Evolutionary conservation across 2,329 filamentous ascomycete genomes (phyloP), one percentile per base, ranked within the genome.

Genomic region (Pseudocercospora crystallina): DNA sequence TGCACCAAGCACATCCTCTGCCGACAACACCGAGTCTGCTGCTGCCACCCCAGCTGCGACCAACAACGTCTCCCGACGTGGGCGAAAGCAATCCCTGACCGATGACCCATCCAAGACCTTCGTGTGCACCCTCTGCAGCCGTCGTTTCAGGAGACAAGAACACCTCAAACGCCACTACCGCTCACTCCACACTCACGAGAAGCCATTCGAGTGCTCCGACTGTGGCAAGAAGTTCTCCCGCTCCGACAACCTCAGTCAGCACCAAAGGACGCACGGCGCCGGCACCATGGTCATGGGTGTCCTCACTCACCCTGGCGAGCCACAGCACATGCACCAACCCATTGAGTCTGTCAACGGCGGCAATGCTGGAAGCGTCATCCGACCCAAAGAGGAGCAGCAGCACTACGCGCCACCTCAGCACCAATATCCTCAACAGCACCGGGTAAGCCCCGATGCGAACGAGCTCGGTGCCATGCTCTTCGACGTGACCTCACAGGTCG

Each of bases 211-310:
- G 76, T 99, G 94, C 80, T 83, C 85, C 60, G 92, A 99, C 76
- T 99, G 94, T 67, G 92, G 94, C 64, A 99, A 99, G 86, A 96
- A 95, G 79, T 99, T 97, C 77, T 97, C 92, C 14, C 87, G 94
- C 65, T 95, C 89, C 63, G 94, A 99, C 76, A 99, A 99, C 78
- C 82, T 99, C 12, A 89, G 90, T 17, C 94, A 99, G 75, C 94
- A 99, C 70, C 86, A 94, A 58, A 85, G 94, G 57, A 99, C 94
- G 4, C 94, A 99, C 67, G 90, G 90, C 49, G 87, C 85, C 52
- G 90, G 90, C 56, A 89, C 90, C 54, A 88, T 96, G 60, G 85
- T 95, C 65, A 92, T 97, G 86, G 89, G 89, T 65, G 81, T 96
- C 43, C 79, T 95, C 43, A 53, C 65, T 30, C 59, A 65, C 49